These are phyloP conservation scores for Saccharomycopsis olivae DNA, from an alignment of 805 yeast species.

Conservation along the genomic window DNA sequence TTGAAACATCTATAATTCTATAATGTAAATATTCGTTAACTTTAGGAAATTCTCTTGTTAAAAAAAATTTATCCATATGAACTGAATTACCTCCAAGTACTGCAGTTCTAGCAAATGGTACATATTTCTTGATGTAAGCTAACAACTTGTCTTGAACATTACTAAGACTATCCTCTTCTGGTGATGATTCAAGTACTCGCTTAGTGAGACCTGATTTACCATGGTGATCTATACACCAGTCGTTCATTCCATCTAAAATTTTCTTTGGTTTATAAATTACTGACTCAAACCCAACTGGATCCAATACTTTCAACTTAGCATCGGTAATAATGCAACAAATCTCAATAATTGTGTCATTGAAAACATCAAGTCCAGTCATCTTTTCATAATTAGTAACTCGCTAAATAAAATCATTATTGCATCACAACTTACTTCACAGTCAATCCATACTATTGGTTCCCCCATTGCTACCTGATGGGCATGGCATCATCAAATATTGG, in stretches of 20 bases:
- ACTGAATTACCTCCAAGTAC: constrained; percentile 85
- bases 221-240: constrained; percentile 84
- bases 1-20: constrained; percentile 83
- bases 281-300: constrained; percentile 65
- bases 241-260: constrained; percentile 63
- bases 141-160: constrained; percentile 60
- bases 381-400: constrained; percentile 6
- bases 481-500: too few relatives aligned
- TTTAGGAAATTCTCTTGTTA: constrained; percentile 74
- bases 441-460: constrained; percentile 89
- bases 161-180: constrained; percentile 33
- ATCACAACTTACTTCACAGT: constrained; percentile 54
- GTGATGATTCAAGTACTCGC: constrained; percentile 44
- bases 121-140: constrained; percentile 44
- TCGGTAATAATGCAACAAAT: constrained; percentile 88
- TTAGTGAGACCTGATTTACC: constrained; percentile 64
- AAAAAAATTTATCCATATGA: constrained; percentile 82
- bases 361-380: constrained; percentile 91
- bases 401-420: not conserved
- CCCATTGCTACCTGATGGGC: too few relatives aligned
- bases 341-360: constrained; percentile 78
- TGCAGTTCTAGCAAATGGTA: constrained; percentile 46
- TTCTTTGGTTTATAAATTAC: constrained; percentile 60
- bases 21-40: constrained; percentile 56
- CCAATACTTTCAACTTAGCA: constrained; percentile 61